Base-by-base conservation (phyloP, 176 grass and related monocot genomes). In the Avena insularis region DNA sequence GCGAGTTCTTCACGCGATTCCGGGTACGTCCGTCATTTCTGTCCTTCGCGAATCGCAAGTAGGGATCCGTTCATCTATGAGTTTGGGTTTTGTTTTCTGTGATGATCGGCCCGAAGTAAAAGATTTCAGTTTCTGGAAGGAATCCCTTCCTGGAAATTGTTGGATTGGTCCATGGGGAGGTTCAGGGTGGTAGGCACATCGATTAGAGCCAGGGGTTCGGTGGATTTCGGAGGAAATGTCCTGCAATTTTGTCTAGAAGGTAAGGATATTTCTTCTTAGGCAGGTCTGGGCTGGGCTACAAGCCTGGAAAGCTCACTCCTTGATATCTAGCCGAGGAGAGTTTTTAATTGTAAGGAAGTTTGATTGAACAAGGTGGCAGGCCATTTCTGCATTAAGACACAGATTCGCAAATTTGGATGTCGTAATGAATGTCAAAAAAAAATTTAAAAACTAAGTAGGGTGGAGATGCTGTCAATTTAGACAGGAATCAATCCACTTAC, bases 1-100 rank as follows among this genome's bases (percentile, higher is more conserved):
- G 88, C 81, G 78, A 86, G 71, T 35, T 60, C 74, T 43, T 35
- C 40, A 7, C 23, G 9, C 43, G 64, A 36, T 38, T 79, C 64
- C 4, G 17, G 48, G 9, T 11, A 40, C 10, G 20, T 21, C 2
- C 19, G 33, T 21, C 76, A 14, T 57, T 62, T 71, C 8, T 61
- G 9, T 61, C 59, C n/a, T 62, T 43, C 40, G 40, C 40, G 40
- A 8, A 43, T 12, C 60, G 60, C 60, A 62, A 25, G 21, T 62
- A 62, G 21, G 7, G 58, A 61, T 61, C 58, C 58, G 20, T 61
- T 61, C n/a, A 61, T 21, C 20, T 21, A 20, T 11, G 58, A 4
- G 9, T 62, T 62, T 40, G 0, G 80, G 13, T n/a, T 19, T 21
- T 13, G 23, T 14, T 48, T 57, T 48, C 36, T 64, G 78, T 4